Percentiles rank a stretch among this genome's conserved stretches.
Conservation (phyloP, 345 rosid genomes). For the Eucalyptus pauciflora region DNA sequence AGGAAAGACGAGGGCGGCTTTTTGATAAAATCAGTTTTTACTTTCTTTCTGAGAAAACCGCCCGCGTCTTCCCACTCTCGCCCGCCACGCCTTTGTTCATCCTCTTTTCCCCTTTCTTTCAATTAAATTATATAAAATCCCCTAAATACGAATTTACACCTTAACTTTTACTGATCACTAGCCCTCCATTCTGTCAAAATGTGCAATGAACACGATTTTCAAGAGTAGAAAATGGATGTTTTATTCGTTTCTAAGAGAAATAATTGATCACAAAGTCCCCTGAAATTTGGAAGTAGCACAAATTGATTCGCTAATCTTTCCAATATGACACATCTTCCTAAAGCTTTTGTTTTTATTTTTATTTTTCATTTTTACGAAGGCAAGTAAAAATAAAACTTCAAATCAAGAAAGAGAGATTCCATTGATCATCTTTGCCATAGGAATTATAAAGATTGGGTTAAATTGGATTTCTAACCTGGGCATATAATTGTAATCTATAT, state of each 20-base stretch:
- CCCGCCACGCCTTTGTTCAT: background rate
- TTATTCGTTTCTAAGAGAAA: fast-evolving
- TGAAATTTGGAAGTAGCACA: background rate
- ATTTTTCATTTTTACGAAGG: background rate
- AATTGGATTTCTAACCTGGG: background rate
- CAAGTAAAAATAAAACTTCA: background rate
- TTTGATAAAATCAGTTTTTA: background rate
- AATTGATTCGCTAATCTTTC: background rate
- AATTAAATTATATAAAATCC: background rate
- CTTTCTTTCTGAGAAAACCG: background rate
- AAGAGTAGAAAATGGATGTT: background rate
- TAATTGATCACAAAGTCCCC: background rate
- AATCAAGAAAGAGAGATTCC: too few relatives aligned
- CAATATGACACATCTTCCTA: background rate
- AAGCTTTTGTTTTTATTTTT: background rate
- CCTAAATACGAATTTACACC: background rate
- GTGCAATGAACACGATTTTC: background rate
- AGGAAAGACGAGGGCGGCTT: background rate
- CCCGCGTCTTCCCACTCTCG: background rate
- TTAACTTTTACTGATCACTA: background rate
- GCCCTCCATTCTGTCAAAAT: background rate
- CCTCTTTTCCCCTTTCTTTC: background rate
- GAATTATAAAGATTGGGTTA: too few relatives aligned
- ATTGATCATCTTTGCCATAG: too few relatives aligned
- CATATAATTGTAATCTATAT: background rate